Conservation (phyloP, 2,329 filamentous ascomycete species). For the Exophiala bonariae region DNA sequence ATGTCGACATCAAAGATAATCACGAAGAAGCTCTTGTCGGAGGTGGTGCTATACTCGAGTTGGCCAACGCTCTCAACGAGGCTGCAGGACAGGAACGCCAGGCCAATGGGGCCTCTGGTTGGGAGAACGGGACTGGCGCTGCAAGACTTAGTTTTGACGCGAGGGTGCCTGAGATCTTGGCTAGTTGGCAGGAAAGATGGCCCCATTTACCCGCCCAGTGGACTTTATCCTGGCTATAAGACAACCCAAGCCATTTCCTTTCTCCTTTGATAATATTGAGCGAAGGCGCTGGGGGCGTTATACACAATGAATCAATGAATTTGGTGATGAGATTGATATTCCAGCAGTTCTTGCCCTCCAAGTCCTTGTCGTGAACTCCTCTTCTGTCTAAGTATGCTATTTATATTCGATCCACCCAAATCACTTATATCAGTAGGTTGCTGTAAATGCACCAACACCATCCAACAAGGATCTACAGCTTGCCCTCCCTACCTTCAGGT, state of each 20-base stretch:
- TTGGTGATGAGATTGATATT: conserved; percentile 1
- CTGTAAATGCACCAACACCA: no score
- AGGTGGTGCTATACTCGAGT: conserved; percentile 85
- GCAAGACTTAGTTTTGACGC: conserved; percentile 83
- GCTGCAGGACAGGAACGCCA: conserved; percentile 77
- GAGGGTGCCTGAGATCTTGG: conserved; percentile 86
- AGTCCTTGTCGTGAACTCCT: not conserved
- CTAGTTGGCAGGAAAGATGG: conserved; percentile 92
- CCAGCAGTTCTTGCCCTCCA: not conserved
- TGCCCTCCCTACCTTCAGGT: conserved; percentile 33
- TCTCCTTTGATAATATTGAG: conserved; percentile 9
- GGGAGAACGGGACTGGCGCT: conserved; percentile 67
- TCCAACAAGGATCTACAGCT: no score
- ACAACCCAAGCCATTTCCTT: conserved; percentile 12
- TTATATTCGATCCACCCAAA: no score
- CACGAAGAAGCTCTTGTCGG: conserved; percentile 93
- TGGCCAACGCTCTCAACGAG: conserved; percentile 81
- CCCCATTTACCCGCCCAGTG: conserved; percentile 86
- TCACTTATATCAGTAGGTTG: no score
- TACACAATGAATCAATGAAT: not conserved
- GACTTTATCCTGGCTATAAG: conserved; percentile 91
- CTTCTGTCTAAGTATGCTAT: no score
- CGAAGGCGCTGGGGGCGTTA: conserved; percentile 19
- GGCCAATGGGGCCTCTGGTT: conserved; percentile 61
- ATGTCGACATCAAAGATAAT: conserved; percentile 97